Percentiles rank a stretch among this genome's conserved stretches.
These are phyloP conservation scores for Rutstroemia sp. DNA, from an alignment of 2,329 filamentous ascomycete genomes.

Conservation along the genomic window DNA sequence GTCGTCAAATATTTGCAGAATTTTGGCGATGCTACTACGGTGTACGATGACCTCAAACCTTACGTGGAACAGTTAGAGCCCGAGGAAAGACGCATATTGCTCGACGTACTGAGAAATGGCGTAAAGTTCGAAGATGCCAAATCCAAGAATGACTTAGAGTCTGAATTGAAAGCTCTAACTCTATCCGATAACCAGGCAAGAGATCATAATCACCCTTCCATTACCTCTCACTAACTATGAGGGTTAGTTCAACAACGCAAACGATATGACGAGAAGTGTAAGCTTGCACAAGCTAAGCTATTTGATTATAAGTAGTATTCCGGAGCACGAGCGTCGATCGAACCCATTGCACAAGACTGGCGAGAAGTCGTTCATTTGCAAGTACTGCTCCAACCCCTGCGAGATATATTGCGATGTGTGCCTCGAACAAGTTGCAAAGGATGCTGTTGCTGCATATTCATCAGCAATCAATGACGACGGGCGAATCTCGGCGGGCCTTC, in stretches of 20 bases:
- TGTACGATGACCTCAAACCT: constrained; percentile 26
- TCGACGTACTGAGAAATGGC: constrained; percentile 9
- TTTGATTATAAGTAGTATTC: constrained; percentile 21
- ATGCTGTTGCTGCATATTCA: constrained; percentile 19
- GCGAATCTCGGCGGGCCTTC: constrained; percentile 20
- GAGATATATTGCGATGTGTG: constrained; percentile 16
- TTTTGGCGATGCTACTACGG: constrained; percentile 26
- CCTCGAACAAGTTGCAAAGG: constrained; percentile 16
- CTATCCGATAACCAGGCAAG: constrained; percentile 5
- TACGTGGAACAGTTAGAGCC: constrained; percentile 19
- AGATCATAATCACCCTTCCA: background rate
- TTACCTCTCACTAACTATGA: background rate
- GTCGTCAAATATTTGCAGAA: constrained; percentile 24
- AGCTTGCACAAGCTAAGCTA: constrained; percentile 26
- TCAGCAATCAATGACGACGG: constrained; percentile 21
- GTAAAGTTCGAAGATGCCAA: background rate
- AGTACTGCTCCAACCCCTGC: constrained; percentile 17
- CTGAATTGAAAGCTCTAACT: background rate
- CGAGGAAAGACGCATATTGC: constrained; percentile 16
- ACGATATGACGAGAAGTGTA: constrained; percentile 19
- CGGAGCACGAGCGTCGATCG: constrained; percentile 18
- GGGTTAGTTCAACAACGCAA: constrained; percentile 4
- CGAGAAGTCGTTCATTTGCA: constrained; percentile 12
- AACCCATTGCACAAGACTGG: constrained; percentile 5
- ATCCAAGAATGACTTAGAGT: background rate